A percentile compares a stretch with the other conserved stretches of the same genome.
Evolutionary conservation across 2,329 filamentous ascomycete genomes (phyloP).

Genomic region (Zymoseptoria crescenta): DNA sequence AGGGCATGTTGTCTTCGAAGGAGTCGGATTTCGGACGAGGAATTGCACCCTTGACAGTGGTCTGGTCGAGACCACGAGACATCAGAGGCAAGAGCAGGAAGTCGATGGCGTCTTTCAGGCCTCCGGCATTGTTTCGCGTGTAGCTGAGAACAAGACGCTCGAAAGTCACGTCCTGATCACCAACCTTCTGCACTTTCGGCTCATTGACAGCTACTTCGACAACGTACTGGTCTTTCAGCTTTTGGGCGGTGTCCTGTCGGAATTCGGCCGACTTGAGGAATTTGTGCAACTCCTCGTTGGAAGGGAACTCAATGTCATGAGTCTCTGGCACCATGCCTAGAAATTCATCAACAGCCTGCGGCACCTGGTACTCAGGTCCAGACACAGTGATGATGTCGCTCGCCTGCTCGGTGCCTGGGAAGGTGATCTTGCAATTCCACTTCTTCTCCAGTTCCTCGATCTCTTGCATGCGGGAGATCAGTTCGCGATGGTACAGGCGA

Average conservation of each 20-base stretch:
- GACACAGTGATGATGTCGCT: constrained; percentile 94
- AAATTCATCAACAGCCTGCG: constrained; percentile 91
- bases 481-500: constrained; percentile 87
- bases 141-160: constrained; percentile 52
- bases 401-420: constrained; percentile 93
- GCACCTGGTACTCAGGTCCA: constrained; percentile 95
- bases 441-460: constrained; percentile 96
- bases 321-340: constrained; percentile 96
- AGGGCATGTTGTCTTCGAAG: constrained; percentile 92
- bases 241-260: constrained; percentile 67
- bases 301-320: constrained; percentile 80
- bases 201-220: constrained; percentile 71
- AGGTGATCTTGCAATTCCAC: constrained; percentile 99
- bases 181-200: constrained; percentile 36
- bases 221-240: constrained; percentile 85
- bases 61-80: constrained; percentile 78
- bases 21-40: constrained; percentile 98
- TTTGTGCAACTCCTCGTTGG: constrained; percentile 65
- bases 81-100: constrained; percentile 82
- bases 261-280: constrained; percentile 80
- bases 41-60: constrained; percentile 84
- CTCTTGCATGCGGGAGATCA: constrained; percentile 78
- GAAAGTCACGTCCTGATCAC: constrained; percentile 34
- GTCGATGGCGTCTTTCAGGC: constrained; percentile 90
- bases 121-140: constrained; percentile 94